These are phyloP conservation scores for Puccinia horiana DNA, from an alignment of 1,284 basidiomycete species.

Conservation along the genomic window DNA sequence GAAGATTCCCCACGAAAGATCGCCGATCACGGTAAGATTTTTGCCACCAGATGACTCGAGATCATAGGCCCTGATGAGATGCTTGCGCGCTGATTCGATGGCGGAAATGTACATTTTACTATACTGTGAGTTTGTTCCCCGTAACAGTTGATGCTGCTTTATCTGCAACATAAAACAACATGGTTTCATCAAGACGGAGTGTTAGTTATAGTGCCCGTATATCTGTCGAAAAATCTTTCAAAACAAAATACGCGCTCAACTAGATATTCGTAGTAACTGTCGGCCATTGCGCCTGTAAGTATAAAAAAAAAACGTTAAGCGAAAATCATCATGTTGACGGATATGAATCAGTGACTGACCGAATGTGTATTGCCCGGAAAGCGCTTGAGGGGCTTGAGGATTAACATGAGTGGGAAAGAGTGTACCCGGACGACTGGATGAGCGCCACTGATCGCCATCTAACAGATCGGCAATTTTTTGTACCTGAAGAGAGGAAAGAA, in stretches of 20 bases:
- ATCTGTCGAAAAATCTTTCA: no score
- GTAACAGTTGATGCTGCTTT: slow-evolving; percentile 61
- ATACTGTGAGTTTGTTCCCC: slow-evolving; percentile 61
- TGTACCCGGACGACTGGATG: slow-evolving; percentile 54
- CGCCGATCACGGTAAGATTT: slow-evolving; percentile 57
- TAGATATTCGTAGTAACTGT: slow-evolving; percentile 65
- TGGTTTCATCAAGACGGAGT: no score
- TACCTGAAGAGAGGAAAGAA: no score
- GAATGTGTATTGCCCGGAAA: slow-evolving; percentile 57
- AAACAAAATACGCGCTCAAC: slow-evolving; percentile 30
- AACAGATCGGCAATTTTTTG: slow-evolving; percentile 63
- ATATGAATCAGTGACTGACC: no score
- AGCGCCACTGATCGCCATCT: slow-evolving; percentile 53
- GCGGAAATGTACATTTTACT: slow-evolving; percentile 61
- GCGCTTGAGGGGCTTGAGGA: slow-evolving; percentile 54
- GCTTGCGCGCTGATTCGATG: slow-evolving; percentile 60
- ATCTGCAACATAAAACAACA: no score
- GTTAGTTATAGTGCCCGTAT: no score
- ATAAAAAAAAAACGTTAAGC: not conserved
- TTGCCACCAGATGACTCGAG: slow-evolving; percentile 59
- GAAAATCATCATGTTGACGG: no score
- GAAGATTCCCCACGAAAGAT: slow-evolving; percentile 1
- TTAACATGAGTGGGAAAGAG: slow-evolving; percentile 59
- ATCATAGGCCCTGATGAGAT: slow-evolving; percentile 60
- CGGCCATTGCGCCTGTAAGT: slow-evolving; percentile 52